These are phyloP conservation scores for Microsporum ferrugineum DNA, from an alignment of 2,329 filamentous ascomycete genomes.

Conservation along the genomic window DNA sequence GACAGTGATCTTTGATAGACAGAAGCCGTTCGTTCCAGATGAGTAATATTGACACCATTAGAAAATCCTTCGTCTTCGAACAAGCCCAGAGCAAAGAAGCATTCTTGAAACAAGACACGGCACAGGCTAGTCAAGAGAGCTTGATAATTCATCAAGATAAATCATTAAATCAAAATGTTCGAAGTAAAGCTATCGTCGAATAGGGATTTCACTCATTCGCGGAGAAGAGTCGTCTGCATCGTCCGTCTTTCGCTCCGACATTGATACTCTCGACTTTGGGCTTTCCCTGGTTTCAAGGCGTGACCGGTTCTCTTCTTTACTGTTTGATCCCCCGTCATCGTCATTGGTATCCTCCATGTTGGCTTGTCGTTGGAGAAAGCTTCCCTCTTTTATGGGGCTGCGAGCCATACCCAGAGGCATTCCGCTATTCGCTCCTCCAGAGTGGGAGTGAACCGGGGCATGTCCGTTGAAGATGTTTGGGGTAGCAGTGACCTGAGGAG, in stretches of 20 bases:
- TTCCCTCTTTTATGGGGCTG: constrained; percentile 83
- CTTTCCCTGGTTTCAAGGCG: neutral
- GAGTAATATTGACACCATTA: too few species aligned
- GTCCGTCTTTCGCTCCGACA: neutral
- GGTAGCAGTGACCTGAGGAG: constrained; percentile 21
- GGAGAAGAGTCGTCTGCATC: neutral
- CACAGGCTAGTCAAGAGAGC: too few species aligned
- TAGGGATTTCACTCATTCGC: neutral
- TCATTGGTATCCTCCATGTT: constrained; percentile 43
- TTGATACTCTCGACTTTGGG: neutral
- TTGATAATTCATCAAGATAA: neutral
- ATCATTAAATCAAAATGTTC: neutral
- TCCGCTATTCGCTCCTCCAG: constrained; percentile 21
- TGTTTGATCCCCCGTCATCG: neutral
- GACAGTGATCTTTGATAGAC: too few species aligned
- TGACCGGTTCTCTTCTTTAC: neutral
- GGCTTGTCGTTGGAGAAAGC: constrained; percentile 72
- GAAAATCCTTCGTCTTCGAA: too few species aligned
- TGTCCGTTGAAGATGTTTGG: constrained; percentile 25
- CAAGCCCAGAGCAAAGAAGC: too few species aligned
- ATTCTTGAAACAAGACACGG: too few species aligned
- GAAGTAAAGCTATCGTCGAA: neutral
- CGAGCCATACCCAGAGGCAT: constrained; percentile 36
- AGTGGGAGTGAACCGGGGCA: constrained; percentile 19
- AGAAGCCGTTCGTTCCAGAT: too few species aligned